Evolutionary conservation across 2,329 filamentous ascomycete genomes (phyloP), one percentile per base, ranked within the genome.

Genomic region (Clarireedia sp.): DNA sequence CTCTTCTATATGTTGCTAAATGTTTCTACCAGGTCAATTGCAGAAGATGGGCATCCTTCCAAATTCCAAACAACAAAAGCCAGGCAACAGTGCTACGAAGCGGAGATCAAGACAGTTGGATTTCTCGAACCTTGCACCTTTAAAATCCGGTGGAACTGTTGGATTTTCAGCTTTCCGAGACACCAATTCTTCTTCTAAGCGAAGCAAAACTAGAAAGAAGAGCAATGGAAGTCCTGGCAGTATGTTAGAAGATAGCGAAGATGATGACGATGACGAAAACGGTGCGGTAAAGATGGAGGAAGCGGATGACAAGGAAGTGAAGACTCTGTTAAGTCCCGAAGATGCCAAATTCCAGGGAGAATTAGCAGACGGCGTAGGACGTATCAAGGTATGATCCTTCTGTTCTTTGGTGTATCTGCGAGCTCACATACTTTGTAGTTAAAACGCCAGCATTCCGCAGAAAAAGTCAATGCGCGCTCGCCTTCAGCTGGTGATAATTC

Each of bases 41-140:
- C 86, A 91, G 67, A 99, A 97, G 73, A 96, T 99, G 85, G 92
- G 92, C 38, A 89, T 99, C 38, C 73, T 95, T 29, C 79, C 84
- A 44, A 55, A 55, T 40, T 78, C 85, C 4, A 92, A 90, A 69
- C 72, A 78, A 14, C 74, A 82, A 21, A 81, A 85, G 55, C 76
- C 82, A 14, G 80, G 82, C 0, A 77, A 83, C 0, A 76, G 76
- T 40, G 77, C 79, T 7, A 72, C 74, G n/a, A 95, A 95, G 72
- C 81, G 91, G 64, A 85, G 90, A 64, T 95, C 90, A 3, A 80
- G 86, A 7, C 87, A 90, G 63, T 79, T 91, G 0, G 90, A 96
- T 71, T 92, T 97, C 66, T 86, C 89, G 14, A 90, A 81, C 55
- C 78, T 97, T 9, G 87, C 86, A 2, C 90, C 91, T 0, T 76